Base-by-base conservation (phyloP, 2,329 filamentous ascomycete species). In the Penicillium sp. region DNA sequence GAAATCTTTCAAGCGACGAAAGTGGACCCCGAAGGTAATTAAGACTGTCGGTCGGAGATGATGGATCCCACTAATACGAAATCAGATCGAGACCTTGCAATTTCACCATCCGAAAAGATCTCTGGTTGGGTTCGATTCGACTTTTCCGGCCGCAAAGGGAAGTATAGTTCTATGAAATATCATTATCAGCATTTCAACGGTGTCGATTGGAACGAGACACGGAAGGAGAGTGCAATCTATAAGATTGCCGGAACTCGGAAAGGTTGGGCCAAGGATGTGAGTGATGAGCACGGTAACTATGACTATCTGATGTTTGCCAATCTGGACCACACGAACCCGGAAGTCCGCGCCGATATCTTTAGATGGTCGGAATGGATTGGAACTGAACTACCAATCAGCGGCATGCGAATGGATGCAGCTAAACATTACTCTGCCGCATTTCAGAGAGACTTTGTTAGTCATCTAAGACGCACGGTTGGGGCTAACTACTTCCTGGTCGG, bases 261-360 rank as follows among this genome's bases (percentile, higher is more conserved):
- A 67, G 79, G 80, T 39, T 91, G 87, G 88, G 84, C 85, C 2
- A 69, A 79, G 0, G 80, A 81, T 7, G 86, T 88, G 3, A 85
- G 85, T 33, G 80, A 83, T 35, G 79, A 89, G 69, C 82, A 85
- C 59, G 88, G 88, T 11, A 91, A 91, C 65, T 86, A 83, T 55
- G 80, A 82, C 61, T 90, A 86, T 67, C 79, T 90, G 29, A 89
- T 91, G 86, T 90, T 89, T 65, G 85, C 86, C 7, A 85, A 91
- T 69, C 72, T 91, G 46, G 88, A 91, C 72, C 88, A 89, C 69
- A 73, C 75, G 4, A 81, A 88, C 58, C 78, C 80, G 0, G 88
- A 89, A 63, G 88, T 90, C 11, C 78, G 80, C 44, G 72, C 80
- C 8, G 88, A 91, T 62, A 82, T 90, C 13, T 78, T 87, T 56